Evolutionary conservation across 352 stramenopile genomes (phyloP).

Genomic region (Globisporangium yorkense): DNA sequence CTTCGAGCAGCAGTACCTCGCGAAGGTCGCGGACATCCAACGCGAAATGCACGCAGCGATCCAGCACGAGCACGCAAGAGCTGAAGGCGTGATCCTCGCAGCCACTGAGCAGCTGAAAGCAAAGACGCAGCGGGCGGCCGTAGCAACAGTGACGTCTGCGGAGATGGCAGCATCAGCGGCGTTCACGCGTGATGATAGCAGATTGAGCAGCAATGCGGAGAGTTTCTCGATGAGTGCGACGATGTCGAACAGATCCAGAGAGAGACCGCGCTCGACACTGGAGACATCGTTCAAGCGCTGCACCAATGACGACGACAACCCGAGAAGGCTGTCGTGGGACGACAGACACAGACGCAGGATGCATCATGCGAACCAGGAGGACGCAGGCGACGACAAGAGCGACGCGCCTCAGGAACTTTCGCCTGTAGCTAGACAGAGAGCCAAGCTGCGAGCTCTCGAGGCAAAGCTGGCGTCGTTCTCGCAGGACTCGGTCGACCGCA

Average conservation of each 20-base stretch:
- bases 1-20: constrained; percentile 58
- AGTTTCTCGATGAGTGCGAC: background rate
- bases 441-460: constrained; percentile 50
- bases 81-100: constrained; percentile 28
- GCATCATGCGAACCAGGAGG: background rate
- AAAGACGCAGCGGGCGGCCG: constrained; percentile 26
- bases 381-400: background rate
- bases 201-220: background rate
- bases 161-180: background rate
- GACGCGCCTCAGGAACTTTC: constrained; percentile 18
- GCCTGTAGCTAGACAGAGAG: constrained; percentile 39
- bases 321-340: background rate
- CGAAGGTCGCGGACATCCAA: constrained; percentile 47
- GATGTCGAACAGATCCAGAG: background rate
- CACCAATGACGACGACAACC: background rate
- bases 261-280: background rate
- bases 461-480: constrained; percentile 49
- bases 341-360: background rate
- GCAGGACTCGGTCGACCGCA: constrained; percentile 37
- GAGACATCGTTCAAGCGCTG: background rate
- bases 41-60: constrained; percentile 44
- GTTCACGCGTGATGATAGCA: background rate
- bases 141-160: background rate
- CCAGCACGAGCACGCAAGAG: constrained; percentile 31
- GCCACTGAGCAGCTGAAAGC: constrained; percentile 42